phyloP scores from a whole-genome alignment of 805 yeast species.

The Ogataea trehalophila region DNA sequence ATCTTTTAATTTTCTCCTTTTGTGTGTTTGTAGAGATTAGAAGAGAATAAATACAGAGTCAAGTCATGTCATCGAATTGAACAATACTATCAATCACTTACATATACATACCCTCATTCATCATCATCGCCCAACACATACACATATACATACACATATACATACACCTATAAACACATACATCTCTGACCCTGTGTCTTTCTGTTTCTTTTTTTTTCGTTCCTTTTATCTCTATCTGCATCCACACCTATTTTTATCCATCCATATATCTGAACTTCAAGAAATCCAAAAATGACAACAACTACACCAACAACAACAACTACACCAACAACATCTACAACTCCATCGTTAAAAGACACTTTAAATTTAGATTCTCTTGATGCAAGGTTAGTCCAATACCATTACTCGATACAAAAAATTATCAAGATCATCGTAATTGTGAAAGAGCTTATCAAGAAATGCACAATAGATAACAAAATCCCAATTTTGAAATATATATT shows the following conservation, averaged over 20 bases:
- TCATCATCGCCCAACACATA: no score
- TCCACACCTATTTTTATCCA: neutral
- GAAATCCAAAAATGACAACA: neutral
- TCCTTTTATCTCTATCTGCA: no score
- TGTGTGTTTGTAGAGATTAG: no score
- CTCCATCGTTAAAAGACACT: conserved; percentile 30
- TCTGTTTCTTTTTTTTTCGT: no score
- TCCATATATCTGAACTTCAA: neutral
- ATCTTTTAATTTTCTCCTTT: no score
- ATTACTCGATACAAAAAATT: conserved; percentile 47
- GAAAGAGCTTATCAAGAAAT: conserved; percentile 18
- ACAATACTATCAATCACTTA: no score
- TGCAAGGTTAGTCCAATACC: conserved; percentile 54
- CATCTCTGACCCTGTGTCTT: no score
- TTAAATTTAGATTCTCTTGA: conserved; percentile 44
- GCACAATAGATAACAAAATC: conserved; percentile 20
- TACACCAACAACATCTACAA: conserved; percentile 33
- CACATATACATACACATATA: no score
- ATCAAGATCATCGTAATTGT: conserved; percentile 33
- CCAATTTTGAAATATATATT: conserved; percentile 34
- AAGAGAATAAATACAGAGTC: no score
- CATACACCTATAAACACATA: no score
- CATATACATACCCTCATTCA: no score
- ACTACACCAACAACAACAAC: neutral
- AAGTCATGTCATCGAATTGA: no score